Conservation (phyloP, 495 filamentous ascomycete genomes). For the Penicillium roqueforti region DNA sequence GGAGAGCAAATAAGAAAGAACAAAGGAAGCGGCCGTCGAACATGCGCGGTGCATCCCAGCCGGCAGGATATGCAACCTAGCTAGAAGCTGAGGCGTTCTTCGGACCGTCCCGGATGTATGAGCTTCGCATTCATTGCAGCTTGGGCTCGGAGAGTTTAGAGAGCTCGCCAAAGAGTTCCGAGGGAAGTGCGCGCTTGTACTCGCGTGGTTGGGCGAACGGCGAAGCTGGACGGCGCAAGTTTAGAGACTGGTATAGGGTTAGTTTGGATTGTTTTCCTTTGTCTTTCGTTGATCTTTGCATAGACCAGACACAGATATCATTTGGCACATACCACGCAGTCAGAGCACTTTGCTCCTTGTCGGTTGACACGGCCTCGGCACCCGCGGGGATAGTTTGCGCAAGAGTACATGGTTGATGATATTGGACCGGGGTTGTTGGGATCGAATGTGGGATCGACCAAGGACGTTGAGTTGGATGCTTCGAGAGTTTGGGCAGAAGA, state of each 20-base stretch:
- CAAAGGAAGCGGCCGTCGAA: conserved; percentile 3
- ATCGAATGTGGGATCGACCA: conserved; percentile 1
- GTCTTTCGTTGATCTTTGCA: not conserved
- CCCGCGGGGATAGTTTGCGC: conserved; percentile 49
- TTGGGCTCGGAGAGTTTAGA: conserved; percentile 22
- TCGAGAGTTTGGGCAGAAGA: too few relatives aligned
- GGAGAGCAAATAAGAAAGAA: not conserved
- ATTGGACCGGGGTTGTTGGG: not conserved
- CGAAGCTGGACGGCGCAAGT: conserved; percentile 41
- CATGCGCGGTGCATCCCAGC: conserved; percentile 16
- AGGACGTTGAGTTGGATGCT: not conserved
- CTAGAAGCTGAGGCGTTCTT: not conserved
- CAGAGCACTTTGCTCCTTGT: conserved; percentile 42
- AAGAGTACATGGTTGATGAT: conserved; percentile 43
- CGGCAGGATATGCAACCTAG: conserved; percentile 23
- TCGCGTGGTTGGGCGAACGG: conserved; percentile 44
- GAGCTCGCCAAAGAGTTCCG: conserved; percentile 34
- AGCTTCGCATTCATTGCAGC: conserved; percentile 14
- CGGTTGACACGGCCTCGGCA: conserved; percentile 48
- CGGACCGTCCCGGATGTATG: conserved; percentile 7
- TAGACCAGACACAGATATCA: not conserved
- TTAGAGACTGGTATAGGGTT: conserved; percentile 30
- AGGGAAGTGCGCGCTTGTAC: conserved; percentile 40
- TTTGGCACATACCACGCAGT: conserved; percentile 42
- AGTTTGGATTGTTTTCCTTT: conserved; percentile 9